Evolutionary conservation across 495 filamentous ascomycete genomes (phyloP), one percentile per base, ranked within the genome.

Genomic region (Podospora pseudopauciseta): DNA sequence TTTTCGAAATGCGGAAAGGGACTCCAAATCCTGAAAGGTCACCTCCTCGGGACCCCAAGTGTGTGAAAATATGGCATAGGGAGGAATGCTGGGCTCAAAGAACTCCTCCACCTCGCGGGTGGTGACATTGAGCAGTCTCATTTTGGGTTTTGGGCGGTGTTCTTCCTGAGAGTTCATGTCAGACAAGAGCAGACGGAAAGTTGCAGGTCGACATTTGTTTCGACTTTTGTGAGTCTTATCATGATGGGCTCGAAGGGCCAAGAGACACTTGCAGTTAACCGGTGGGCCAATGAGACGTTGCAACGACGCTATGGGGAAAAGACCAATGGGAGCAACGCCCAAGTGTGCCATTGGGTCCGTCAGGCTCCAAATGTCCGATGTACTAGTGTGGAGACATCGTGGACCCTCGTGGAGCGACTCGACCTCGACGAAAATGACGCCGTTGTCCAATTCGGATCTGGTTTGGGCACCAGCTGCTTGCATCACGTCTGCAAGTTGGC

Each of bases 21-120:
- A 64, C 16, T 69, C 65, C 63, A 76, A 60, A n/a, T 76, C 74
- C 2, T 59, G 39, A 7, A 72, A 28, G 5, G 75, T 72, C 13
- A 84, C 68, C 68, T 84, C 82, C 0, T 77, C 74, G 0, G 69
- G 30, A 6, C 70, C 75, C 81, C 80, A 83, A 6, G 73, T 78
- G 68, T 84, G 82, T 4, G 82, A 84, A 20, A 83, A 68, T 53
- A 81, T 82, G 49, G 80, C 80, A 63, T 83, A 83, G 18, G 26
- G 15, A 1, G 80, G 80, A n/a, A 74, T 70, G 15, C 72, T 44
- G 56, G 64, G 65, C 7, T 68, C 74, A 28, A 72, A 70, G 63
- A 80, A 81, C 26, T 76, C 72, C 20, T 78, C 71, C 20, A 83
- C 64, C 62, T 72, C 70, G 19, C 78, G 70, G 15, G 75, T 80